Conservation (phyloP, 2,329 filamentous ascomycete genomes). For the Neoscytalidium dimidiatum region DNA sequence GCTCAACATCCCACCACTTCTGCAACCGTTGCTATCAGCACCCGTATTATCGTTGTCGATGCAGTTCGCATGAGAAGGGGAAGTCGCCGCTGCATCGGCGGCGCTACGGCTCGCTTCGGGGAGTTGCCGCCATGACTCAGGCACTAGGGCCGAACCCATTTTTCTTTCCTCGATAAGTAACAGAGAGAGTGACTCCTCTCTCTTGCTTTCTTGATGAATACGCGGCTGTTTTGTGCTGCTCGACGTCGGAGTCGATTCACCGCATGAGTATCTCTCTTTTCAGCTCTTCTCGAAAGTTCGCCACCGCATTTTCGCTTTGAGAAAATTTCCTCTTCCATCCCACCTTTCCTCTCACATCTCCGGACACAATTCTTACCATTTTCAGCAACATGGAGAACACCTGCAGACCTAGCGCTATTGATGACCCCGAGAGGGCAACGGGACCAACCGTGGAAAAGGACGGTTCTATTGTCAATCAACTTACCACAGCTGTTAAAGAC, state of each 20-base stretch:
- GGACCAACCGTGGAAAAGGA: neutral
- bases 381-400: neutral
- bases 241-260: neutral
- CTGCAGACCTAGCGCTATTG: neutral
- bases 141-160: neutral
- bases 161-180: neutral
- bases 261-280: neutral
- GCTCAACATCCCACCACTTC: neutral
- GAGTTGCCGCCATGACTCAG: neutral
- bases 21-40: neutral
- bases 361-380: neutral
- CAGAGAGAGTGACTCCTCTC: neutral
- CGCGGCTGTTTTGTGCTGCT: neutral
- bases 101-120: neutral
- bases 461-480: neutral
- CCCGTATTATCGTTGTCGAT: neutral
- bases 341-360: neutral
- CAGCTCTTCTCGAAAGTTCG: neutral
- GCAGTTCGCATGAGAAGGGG: neutral
- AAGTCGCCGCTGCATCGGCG: neutral
- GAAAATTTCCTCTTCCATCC: neutral
- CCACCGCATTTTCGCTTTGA: neutral
- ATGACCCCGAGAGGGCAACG: neutral
- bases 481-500: neutral
- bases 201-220: neutral